Conservation (phyloP, 2,329 filamentous ascomycete species). For the Penicillium sp. region DNA sequence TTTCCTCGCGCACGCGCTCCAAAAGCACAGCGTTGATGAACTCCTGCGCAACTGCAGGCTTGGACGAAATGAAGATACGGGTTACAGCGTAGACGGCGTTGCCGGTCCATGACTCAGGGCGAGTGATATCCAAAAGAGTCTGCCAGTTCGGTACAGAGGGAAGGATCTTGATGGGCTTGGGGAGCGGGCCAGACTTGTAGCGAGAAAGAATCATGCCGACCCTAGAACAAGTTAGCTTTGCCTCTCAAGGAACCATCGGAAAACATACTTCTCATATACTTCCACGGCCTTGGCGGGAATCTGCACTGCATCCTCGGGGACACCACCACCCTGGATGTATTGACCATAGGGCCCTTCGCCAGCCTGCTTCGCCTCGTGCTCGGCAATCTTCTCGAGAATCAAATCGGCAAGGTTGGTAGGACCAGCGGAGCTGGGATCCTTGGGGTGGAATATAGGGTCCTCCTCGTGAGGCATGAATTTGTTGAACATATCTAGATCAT, state of each 20-base stretch:
- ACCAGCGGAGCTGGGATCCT: slow-evolving; percentile 38
- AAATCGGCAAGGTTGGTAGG: slow-evolving; percentile 80
- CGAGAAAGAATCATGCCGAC: slow-evolving; percentile 79
- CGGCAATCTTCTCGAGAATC: slow-evolving; percentile 88
- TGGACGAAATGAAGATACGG: slow-evolving; percentile 80
- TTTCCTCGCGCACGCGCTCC: slow-evolving; percentile 84
- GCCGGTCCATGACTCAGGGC: slow-evolving; percentile 66
- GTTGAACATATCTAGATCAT: slow-evolving; percentile 82
- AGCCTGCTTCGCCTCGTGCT: slow-evolving; percentile 65
- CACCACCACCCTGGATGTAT: slow-evolving; percentile 46
- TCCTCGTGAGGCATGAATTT: slow-evolving; percentile 74
- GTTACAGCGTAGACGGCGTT: slow-evolving; percentile 84
- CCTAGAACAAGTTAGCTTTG: slow-evolving; percentile 37
- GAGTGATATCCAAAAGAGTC: slow-evolving; percentile 73
- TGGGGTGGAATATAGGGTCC: slow-evolving; percentile 62
- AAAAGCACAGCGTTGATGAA: slow-evolving; percentile 83
- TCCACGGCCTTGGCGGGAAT: slow-evolving; percentile 86
- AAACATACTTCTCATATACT: slow-evolving; percentile 73
- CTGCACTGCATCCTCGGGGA: slow-evolving; percentile 71
- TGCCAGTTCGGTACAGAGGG: slow-evolving; percentile 89
- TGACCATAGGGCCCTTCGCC: slow-evolving; percentile 29
- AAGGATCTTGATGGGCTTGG: slow-evolving; percentile 95
- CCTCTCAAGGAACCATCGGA: not conserved
- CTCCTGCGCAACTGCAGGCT: slow-evolving; percentile 67
- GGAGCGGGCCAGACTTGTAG: slow-evolving; percentile 92